phyloP scores from a whole-genome alignment of 1,284 basidiomycete genomes.

The Cryptococcus sp. region DNA sequence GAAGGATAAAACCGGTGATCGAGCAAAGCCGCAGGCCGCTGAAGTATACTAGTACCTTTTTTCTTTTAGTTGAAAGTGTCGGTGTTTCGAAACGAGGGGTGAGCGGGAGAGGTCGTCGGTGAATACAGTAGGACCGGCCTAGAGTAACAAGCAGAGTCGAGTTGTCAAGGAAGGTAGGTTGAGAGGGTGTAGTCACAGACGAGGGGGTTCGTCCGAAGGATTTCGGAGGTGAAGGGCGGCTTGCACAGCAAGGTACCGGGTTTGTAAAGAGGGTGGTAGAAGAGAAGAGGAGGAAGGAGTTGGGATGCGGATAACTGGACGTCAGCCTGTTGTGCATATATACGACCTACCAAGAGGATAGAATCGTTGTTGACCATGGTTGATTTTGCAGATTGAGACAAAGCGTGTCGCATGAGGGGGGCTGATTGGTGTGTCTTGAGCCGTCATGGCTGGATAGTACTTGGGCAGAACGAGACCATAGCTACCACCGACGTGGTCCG shows the following conservation, averaged over 20 bases:
- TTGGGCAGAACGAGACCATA: no score
- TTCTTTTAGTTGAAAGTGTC: no score
- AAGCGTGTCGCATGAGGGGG: no score
- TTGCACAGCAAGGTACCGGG: conserved; percentile 12
- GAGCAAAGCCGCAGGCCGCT: background rate
- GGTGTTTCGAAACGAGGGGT: no score
- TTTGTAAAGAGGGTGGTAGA: background rate
- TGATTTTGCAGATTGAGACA: no score
- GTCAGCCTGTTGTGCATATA: no score
- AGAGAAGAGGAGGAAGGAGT: conserved; percentile 3
- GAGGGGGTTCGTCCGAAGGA: background rate
- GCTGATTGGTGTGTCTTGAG: no score
- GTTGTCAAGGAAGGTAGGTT: background rate
- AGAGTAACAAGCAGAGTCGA: conserved; percentile 1
- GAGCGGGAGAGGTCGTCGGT: background rate
- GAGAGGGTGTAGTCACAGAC: background rate
- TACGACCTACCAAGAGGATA: no score
- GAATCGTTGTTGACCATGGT: no score
- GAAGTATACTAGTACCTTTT: no score
- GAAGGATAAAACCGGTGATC: background rate
- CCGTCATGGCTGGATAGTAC: no score
- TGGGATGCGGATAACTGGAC: background rate
- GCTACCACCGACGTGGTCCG: no score
- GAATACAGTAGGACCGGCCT: conserved; percentile 7
- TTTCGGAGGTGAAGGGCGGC: conserved; percentile 2